These are phyloP conservation scores for Phytophthora citrophthora DNA, from an alignment of 352 stramenopile species.

Conservation along the genomic window DNA sequence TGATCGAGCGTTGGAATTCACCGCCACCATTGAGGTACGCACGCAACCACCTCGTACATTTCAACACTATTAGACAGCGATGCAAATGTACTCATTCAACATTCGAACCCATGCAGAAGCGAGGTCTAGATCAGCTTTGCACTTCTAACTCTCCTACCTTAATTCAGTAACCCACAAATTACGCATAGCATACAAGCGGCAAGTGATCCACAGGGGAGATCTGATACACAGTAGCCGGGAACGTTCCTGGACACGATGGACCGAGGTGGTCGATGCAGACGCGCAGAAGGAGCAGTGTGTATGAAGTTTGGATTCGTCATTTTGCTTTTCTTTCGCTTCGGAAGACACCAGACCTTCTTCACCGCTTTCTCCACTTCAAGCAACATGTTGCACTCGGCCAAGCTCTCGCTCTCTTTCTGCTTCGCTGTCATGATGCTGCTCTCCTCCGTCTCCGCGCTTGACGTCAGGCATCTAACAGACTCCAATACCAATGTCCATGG, in stretches of 20 bases:
- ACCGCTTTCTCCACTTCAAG: conserved; percentile 11
- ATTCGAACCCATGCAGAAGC: neutral
- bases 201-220: conserved; percentile 7
- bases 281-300: conserved; percentile 9
- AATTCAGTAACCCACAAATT: conserved; percentile 31
- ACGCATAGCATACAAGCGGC: conserved; percentile 11
- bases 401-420: conserved; percentile 23
- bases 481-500: neutral
- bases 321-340: conserved; percentile 35
- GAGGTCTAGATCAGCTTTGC: neutral
- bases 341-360: conserved; percentile 1
- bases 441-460: conserved; percentile 8
- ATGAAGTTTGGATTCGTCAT: conserved; percentile 16
- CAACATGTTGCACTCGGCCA: conserved; percentile 17
- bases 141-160: conserved; percentile 1
- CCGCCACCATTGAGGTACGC: conserved; percentile 3
- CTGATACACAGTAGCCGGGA: conserved; percentile 27
- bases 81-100: neutral
- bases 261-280: conserved; percentile 13
- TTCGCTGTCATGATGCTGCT: conserved; percentile 16
- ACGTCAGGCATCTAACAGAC: conserved; percentile 16
- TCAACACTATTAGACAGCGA: neutral
- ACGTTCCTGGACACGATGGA: conserved; percentile 32
- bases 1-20: conserved; percentile 3
- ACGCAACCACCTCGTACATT: conserved; percentile 14